Conservation (phyloP, 371 early-diverging fungal genomes). For the Rhizomucor pusillus region DNA sequence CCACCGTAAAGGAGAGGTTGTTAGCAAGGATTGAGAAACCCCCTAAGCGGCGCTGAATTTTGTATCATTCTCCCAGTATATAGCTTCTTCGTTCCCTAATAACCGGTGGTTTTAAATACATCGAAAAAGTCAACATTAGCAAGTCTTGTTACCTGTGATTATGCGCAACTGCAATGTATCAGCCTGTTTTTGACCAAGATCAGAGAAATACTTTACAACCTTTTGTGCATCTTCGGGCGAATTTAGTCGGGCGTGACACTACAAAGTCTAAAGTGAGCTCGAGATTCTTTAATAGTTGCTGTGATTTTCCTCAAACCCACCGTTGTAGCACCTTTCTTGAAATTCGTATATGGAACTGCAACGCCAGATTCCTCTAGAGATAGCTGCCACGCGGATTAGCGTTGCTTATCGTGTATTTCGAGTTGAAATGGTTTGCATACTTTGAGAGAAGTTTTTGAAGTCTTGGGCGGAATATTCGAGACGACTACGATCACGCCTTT, state of each 20-base stretch:
- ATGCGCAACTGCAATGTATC: conserved; percentile 10
- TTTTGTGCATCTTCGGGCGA: conserved; percentile 24
- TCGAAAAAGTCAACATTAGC: background rate
- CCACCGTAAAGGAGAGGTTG: conserved; percentile 25
- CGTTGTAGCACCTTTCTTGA: conserved; percentile 18
- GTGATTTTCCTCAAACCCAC: background rate
- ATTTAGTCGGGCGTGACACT: conserved; percentile 31
- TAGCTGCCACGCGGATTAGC: background rate
- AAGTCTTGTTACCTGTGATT: conserved; percentile 7
- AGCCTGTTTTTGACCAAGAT: conserved; percentile 17
- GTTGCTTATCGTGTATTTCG: background rate
- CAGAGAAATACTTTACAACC: conserved; percentile 24
- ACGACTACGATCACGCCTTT: conserved; percentile 30
- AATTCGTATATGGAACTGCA: conserved; percentile 26
- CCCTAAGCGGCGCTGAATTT: too few species aligned
- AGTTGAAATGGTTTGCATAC: conserved; percentile 3
- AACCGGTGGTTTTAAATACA: background rate
- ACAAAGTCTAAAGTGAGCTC: conserved; percentile 6
- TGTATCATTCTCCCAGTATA: conserved; percentile 20
- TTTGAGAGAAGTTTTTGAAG: conserved; percentile 25
- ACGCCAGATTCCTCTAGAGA: conserved; percentile 31
- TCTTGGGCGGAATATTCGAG: conserved; percentile 23
- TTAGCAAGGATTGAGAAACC: conserved; percentile 16
- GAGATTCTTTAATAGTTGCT: background rate
- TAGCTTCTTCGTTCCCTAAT: conserved; percentile 13